phyloP scores from a whole-genome alignment of 2,329 filamentous ascomycete species.

The Zymoseptoria pseudotritici region DNA sequence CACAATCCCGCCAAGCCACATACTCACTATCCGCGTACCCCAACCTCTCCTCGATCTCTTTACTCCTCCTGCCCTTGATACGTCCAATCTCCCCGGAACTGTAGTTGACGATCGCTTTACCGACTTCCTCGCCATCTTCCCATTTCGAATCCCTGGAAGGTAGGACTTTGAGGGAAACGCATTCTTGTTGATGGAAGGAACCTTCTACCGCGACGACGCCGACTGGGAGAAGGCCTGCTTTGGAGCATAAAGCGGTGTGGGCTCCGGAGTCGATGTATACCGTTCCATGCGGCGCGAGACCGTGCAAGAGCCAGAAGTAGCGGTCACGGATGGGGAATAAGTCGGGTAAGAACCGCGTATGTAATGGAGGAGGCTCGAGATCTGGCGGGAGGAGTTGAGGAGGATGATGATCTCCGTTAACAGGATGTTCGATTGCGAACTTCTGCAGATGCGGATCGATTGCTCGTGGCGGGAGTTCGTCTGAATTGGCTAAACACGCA shows the following conservation, averaged over 20 bases:
- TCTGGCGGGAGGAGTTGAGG: conserved; percentile 16
- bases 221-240: conserved; percentile 80
- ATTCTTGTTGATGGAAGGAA: conserved; percentile 83
- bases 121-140: conserved; percentile 56
- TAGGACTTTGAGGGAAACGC: conserved; percentile 77
- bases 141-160: conserved; percentile 44
- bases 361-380: conserved; percentile 51
- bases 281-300: conserved; percentile 80
- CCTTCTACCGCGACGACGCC: conserved; percentile 89
- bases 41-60: conserved; percentile 68
- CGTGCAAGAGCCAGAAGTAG: conserved; percentile 95
- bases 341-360: conserved; percentile 88
- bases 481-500: conserved; percentile 14
- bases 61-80: conserved; percentile 78
- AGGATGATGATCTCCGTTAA: conserved; percentile 14
- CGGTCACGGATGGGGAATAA: conserved; percentile 79
- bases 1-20: conserved; percentile 79
- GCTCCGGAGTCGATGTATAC: conserved; percentile 91
- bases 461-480: neutral
- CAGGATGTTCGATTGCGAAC: conserved; percentile 4
- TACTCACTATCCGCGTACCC: conserved; percentile 96
- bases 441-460: conserved; percentile 16
- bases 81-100: conserved; percentile 72
- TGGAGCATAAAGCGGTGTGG: conserved; percentile 67
- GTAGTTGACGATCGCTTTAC: conserved; percentile 87